Percentiles rank a stretch among this genome's conserved stretches.
Conservation (phyloP, 2,329 filamentous ascomycete species). For the Stemphylium vesicarium region DNA sequence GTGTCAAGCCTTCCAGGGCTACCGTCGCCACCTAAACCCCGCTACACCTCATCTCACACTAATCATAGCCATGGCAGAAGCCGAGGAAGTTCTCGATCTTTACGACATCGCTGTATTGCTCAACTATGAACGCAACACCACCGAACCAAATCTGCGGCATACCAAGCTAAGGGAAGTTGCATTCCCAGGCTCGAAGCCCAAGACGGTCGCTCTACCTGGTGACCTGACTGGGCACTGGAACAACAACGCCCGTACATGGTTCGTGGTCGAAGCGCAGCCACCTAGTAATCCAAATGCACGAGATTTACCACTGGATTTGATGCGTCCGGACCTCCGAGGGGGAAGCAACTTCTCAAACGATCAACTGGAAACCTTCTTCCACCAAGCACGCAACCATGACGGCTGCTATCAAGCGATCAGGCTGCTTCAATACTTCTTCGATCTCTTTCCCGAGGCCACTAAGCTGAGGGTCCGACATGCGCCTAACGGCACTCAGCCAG, state of each 20-base stretch:
- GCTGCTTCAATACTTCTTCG: slow-evolving; percentile 1
- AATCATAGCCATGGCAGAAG: neutral
- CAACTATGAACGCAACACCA: neutral
- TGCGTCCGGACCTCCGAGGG: neutral
- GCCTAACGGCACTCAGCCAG: neutral
- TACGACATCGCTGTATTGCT: slow-evolving; percentile 1
- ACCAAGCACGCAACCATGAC: slow-evolving; percentile 3
- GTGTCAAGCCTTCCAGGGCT: neutral
- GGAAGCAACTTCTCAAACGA: slow-evolving; percentile 1
- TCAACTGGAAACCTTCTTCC: slow-evolving; percentile 2
- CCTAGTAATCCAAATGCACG: neutral
- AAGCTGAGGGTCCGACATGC: slow-evolving; percentile 2
- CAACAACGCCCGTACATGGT: slow-evolving; percentile 2
- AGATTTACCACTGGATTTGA: neutral
- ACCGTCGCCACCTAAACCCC: neutral
- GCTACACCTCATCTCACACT: neutral
- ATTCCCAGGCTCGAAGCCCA: neutral
- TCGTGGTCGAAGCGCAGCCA: neutral
- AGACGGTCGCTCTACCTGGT: neutral
- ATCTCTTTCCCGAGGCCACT: neutral
- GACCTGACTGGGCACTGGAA: neutral
- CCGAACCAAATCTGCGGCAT: neutral
- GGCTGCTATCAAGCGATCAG: neutral
- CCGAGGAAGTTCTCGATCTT: slow-evolving; percentile 1
- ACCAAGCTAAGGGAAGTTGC: slow-evolving; percentile 4